A percentile compares a stretch with the other conserved stretches of the same genome.
These are phyloP conservation scores for Turritis glabra DNA, from an alignment of 345 rosid species.

Conservation along the genomic window DNA sequence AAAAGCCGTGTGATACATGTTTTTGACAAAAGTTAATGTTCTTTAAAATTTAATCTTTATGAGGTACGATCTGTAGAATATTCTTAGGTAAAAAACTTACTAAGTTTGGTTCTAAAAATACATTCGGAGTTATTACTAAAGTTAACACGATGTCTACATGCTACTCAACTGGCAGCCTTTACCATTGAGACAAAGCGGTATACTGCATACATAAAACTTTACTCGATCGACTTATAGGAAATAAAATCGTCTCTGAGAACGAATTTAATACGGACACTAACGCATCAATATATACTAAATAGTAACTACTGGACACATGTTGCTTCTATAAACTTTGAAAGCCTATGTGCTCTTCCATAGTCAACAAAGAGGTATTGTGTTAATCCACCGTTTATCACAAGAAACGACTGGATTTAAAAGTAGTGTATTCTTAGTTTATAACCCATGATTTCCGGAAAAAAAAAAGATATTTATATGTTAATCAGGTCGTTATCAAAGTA, in stretches of 20 bases:
- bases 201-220: not conserved
- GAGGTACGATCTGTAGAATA: not conserved
- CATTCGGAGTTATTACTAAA: constrained; percentile 10
- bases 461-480: not conserved
- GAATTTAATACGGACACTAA: constrained; percentile 7
- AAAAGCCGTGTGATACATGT: not conserved
- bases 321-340: not conserved
- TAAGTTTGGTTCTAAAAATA: not conserved
- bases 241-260: not conserved
- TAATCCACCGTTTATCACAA: constrained; percentile 7
- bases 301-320: not conserved
- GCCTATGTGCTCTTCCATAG: not conserved
- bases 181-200: constrained; percentile 14
- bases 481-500: constrained; percentile 34
- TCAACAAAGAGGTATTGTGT: not conserved
- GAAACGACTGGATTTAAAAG: not conserved
- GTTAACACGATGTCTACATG: not conserved
- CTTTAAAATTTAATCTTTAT: not conserved
- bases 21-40: not conserved
- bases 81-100: not conserved
- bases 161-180: constrained; percentile 27
- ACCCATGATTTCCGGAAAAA: constrained; percentile 37
- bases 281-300: not conserved
- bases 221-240: not conserved
- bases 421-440: constrained; percentile 15